Percentiles rank a stretch among this genome's conserved stretches.
phyloP scores from a whole-genome alignment of 345 rosid genomes.

The Rhizophora mangle region DNA sequence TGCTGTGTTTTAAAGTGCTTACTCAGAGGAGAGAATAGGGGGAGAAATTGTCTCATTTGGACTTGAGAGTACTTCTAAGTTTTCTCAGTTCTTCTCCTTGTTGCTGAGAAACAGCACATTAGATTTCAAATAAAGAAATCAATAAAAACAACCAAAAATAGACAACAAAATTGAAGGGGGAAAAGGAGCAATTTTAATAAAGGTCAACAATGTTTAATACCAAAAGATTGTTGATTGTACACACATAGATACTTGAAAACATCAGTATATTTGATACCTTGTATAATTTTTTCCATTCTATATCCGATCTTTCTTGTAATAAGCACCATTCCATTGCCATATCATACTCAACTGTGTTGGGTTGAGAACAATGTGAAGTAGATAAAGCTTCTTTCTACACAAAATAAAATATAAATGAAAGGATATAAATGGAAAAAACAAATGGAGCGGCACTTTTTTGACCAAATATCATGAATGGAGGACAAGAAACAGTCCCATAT shows the following conservation, averaged over 20 bases:
- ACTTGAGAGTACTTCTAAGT: conserved; percentile 42
- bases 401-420: neutral
- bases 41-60: conserved; percentile 28
- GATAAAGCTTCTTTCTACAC: conserved; percentile 71
- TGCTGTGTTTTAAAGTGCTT: neutral
- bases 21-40: conserved; percentile 14
- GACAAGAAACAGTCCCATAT: too few relatives aligned
- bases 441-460: neutral
- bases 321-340: conserved; percentile 87
- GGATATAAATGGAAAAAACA: neutral
- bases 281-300: conserved; percentile 28
- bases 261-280: conserved; percentile 36
- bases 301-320: conserved; percentile 45
- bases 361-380: conserved; percentile 88
- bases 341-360: conserved; percentile 78
- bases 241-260: neutral
- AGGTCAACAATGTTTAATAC: neutral
- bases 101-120: conserved; percentile 36
- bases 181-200: neutral
- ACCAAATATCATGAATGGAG: too few relatives aligned
- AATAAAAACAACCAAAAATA: conserved; percentile 12
- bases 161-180: conserved; percentile 1
- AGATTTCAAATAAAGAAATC: neutral
- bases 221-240: neutral
- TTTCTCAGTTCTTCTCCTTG: conserved; percentile 49